Evolutionary conservation across 257 asterid genomes (phyloP).

Genomic region (Nicotiana undulata): DNA sequence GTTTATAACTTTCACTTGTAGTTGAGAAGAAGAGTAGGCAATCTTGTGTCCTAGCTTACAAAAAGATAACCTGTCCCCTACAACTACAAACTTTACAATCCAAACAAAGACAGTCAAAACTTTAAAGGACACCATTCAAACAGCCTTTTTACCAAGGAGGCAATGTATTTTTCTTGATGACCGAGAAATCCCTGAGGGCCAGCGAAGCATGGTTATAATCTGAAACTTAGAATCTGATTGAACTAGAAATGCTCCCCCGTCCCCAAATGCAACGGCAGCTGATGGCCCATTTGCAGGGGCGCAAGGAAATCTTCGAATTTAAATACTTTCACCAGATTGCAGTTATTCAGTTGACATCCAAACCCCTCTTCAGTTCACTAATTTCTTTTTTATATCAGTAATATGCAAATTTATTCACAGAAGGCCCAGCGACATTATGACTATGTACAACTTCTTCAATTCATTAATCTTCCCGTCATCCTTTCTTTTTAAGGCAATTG

Average conservation of each 20-base stretch:
- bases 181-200: neutral
- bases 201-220: neutral
- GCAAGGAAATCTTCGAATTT: neutral
- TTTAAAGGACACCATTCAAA: neutral
- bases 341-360: neutral
- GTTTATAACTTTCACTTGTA: neutral
- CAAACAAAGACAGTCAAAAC: neutral
- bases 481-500: neutral
- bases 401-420: neutral
- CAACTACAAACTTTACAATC: neutral
- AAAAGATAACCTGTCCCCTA: neutral
- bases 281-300: neutral
- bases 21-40: neutral
- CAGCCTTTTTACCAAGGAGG: neutral
- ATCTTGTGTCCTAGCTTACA: neutral
- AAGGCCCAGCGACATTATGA: neutral
- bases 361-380: neutral
- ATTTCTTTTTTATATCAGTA: neutral
- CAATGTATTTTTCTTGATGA: neutral
- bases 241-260: neutral
- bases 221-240: neutral
- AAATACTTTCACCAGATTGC: neutral
- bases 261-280: neutral
- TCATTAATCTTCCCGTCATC: neutral
- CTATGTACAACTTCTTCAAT: neutral